Percentiles rank a stretch among this genome's conserved stretches.
These are phyloP conservation scores for Linum lewisii DNA, from an alignment of 345 rosid genomes.

Conservation along the genomic window DNA sequence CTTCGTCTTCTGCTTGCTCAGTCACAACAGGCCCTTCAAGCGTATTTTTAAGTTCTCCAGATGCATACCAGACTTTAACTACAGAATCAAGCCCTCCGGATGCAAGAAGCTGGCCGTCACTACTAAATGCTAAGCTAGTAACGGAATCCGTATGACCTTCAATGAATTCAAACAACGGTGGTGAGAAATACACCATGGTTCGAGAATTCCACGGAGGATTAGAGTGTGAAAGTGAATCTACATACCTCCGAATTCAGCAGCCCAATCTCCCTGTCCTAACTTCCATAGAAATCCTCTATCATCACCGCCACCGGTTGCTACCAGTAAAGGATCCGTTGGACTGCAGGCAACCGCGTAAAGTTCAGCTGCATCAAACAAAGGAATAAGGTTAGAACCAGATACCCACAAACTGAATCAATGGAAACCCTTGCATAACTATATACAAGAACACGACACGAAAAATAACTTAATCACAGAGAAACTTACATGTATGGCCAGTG, in stretches of 20 bases:
- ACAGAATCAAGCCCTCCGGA: conserved; percentile 75
- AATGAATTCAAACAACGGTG: background rate
- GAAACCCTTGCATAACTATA: background rate
- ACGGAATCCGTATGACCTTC: conserved; percentile 85
- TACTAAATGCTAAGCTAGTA: conserved; percentile 61
- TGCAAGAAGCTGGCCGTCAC: conserved; percentile 68
- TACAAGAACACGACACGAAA: background rate
- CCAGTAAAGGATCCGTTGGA: conserved; percentile 63
- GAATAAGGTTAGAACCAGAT: conserved; percentile 3
- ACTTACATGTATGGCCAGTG: conserved; percentile 73
- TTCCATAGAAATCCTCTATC: conserved; percentile 77
- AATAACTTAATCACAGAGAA: background rate
- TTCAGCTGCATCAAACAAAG: conserved; percentile 43
- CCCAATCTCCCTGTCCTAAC: conserved; percentile 88
- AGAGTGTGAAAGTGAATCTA: background rate
- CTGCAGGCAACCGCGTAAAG: conserved; percentile 67
- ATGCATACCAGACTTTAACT: conserved; percentile 64
- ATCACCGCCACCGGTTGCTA: conserved; percentile 93
- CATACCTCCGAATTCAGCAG: conserved; percentile 55
- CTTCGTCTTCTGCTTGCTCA: background rate
- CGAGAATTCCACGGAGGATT: background rate
- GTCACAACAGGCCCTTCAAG: conserved; percentile 50
- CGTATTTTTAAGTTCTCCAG: conserved; percentile 44
- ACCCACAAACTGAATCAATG: background rate
- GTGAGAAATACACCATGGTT: background rate